phyloP scores from a whole-genome alignment of 2,329 filamentous ascomycete species.

The Dothideomycetidae sp. region DNA sequence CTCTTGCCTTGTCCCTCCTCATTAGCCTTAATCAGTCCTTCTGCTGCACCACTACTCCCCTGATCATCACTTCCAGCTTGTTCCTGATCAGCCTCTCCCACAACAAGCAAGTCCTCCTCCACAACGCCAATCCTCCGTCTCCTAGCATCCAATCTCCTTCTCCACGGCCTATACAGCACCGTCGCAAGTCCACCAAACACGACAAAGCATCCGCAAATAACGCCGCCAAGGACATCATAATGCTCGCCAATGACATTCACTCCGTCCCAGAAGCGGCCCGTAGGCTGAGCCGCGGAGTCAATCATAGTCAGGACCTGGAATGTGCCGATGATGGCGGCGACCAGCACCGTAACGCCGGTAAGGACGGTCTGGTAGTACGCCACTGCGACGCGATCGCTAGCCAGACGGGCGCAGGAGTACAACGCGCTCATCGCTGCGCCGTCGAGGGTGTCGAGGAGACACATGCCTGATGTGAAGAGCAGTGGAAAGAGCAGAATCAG shows the following conservation, averaged over 20 bases:
- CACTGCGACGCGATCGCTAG: conserved; percentile 73
- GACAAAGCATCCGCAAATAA: conserved; percentile 74
- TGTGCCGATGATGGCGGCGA: conserved; percentile 72
- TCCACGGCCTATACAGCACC: conserved; percentile 67
- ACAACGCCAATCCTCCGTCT: conserved; percentile 7
- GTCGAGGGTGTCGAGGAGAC: conserved; percentile 80
- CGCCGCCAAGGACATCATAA: conserved; percentile 74
- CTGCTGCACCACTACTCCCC: no score
- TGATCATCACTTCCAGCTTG: no score
- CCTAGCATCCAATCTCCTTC: conserved; percentile 39
- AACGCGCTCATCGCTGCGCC: conserved; percentile 90
- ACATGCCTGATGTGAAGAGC: conserved; percentile 91
- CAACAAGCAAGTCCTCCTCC: conserved; percentile 8
- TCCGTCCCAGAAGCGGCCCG: conserved; percentile 80
- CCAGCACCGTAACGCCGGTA: conserved; percentile 67
- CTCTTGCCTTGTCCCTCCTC: no score
- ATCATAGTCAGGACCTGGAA: conserved; percentile 72
- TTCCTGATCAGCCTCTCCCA: background rate
- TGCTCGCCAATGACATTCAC: conserved; percentile 62
- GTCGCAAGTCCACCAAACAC: conserved; percentile 62
- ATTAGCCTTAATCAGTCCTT: no score
- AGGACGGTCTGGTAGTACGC: conserved; percentile 87
- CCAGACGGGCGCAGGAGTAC: conserved; percentile 67
- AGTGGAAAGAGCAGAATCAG: conserved; percentile 83
- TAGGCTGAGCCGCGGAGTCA: conserved; percentile 58